Percentiles rank a stretch among this genome's conserved stretches.
phyloP scores from a whole-genome alignment of 1,284 basidiomycete genomes.

The Ganoderma multipileum region DNA sequence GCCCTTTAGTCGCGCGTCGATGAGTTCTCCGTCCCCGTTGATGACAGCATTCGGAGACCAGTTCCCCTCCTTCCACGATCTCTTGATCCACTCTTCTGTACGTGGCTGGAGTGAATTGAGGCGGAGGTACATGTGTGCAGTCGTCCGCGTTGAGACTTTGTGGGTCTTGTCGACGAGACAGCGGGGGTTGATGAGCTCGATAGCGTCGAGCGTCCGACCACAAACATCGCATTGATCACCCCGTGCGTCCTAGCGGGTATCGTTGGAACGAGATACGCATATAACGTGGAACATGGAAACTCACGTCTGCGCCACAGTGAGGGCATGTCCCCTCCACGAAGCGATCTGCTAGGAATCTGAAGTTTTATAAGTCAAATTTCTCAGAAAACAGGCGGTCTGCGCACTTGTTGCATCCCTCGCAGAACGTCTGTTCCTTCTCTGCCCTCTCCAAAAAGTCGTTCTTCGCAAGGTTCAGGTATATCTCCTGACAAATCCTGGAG shows the following conservation, averaged over 20 bases:
- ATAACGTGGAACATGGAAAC: slow-evolving; percentile 20
- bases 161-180: slow-evolving; percentile 91
- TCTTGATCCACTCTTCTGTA: slow-evolving; percentile 90
- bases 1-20: slow-evolving; percentile 89
- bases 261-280: neutral
- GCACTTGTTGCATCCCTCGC: slow-evolving; percentile 87
- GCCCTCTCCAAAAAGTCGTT: slow-evolving; percentile 83
- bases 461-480: slow-evolving; percentile 84
- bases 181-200: slow-evolving; percentile 94
- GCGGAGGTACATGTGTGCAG: slow-evolving; percentile 95
- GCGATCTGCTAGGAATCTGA: slow-evolving; percentile 91
- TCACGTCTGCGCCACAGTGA: slow-evolving; percentile 84
- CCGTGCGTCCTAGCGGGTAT: slow-evolving; percentile 78
- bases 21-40: slow-evolving; percentile 85
- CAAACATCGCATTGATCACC: slow-evolving; percentile 99
- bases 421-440: slow-evolving; percentile 91
- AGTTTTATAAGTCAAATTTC: slow-evolving; percentile 19
- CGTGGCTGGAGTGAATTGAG: slow-evolving; percentile 86
- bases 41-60: slow-evolving; percentile 96
- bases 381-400: slow-evolving; percentile 27
- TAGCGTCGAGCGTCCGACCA: slow-evolving; percentile 90
- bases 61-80: slow-evolving; percentile 80
- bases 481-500: slow-evolving; percentile 84
- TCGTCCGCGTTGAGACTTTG: slow-evolving; percentile 74
- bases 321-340: slow-evolving; percentile 96